Evolutionary conservation across 2,329 filamentous ascomycete genomes (phyloP), one percentile per base, ranked within the genome.

Genomic region (Rhinocladiella similis): DNA sequence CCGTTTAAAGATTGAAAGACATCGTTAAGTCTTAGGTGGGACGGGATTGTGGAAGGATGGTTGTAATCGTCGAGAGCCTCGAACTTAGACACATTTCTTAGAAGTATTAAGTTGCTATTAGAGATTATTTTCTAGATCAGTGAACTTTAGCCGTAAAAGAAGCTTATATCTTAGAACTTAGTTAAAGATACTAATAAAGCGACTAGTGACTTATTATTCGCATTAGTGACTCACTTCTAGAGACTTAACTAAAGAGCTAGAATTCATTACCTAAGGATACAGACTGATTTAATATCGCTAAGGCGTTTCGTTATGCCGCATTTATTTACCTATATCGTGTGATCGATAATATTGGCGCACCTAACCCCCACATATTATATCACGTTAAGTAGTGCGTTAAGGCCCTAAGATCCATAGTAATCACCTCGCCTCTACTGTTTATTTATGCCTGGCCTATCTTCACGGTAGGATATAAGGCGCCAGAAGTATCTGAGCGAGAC

Each of bases 1-100:
- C 46, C 22, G 27, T 48, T 48, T 22, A 16, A 48, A 27, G 46
- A 48, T 48, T 16, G 27, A 48, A 48, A 48, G 46, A 48, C 46
- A 22, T 20, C 46, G 46, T 48, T 5, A 48, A 48, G 14, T 48
- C 46, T 35, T 48, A 48, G 46, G 46, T 22, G 22, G 46, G 46
- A 48, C 27, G 27, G 46, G 46, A 48, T 48, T 48, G 27, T 48
- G 29, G 25, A 48, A 48, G 46, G 46, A 48, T 29, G 3, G n/a
- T 48, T 20, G 25, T 35, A 29, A 48, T 48, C 46, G 46, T 48
- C 46, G 46, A 48, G 46, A 12, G 25, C 19, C n/a, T 10, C 25
- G n/a, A 20, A 46, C 12, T 22, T 9, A 10, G 43, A 46, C 22
- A 20, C 20, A 27, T 46, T 46, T 46, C 43, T 46, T 13, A 20